Evolutionary conservation across 306 rosid genomes (phyloP), one percentile per base, ranked within the genome.

Genomic region (Vigna hirtella): DNA sequence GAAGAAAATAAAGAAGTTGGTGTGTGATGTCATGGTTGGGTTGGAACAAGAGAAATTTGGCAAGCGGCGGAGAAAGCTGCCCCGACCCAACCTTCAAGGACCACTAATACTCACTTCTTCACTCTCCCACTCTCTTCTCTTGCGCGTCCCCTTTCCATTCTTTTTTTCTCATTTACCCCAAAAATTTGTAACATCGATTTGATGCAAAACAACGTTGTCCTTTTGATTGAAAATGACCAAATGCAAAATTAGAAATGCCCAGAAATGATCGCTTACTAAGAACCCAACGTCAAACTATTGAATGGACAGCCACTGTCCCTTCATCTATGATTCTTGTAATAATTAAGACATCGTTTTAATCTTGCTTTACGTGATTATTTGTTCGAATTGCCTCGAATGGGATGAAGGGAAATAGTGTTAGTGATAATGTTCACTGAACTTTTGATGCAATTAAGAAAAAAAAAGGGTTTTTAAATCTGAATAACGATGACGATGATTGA

Each of bases 361-460:
- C 30, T 1, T 14, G n/a, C 16, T 49, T 50, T 32, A 18, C 20
- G 55, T 4, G 18, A 12, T n/a, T 36, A 18, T 30, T 52, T 52
- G 15, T 72, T 72, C 9, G 6, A 71, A 52, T 52, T 18, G 34
- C 6, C 48, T 32, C 17, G 55, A 17, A 9, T 34, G 17, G 34
- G 59, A 30, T 30, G 34, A 50, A 50, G 59, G 59, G 22, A 8
- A 11, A 50, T 55, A 18, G 7, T 10, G 40, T 18, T n/a, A 34
- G 47, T 42, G 47, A 38, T 63, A 38, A 40, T 20, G 17, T 66
- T 20, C 11, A 66, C 36, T 18, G 43, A 42, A 18, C 12, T 66
- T 66, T 65, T 38, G 5, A 69, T 52, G 76, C 12, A 52, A 34
- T 71, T n/a, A 71, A 71, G 50, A 36, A 34, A 36, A 28, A 28